A percentile compares a stretch with the other conserved stretches of the same genome.
Evolutionary conservation across 495 filamentous ascomycete species (phyloP).

Genomic region (Xylaria cubensis): DNA sequence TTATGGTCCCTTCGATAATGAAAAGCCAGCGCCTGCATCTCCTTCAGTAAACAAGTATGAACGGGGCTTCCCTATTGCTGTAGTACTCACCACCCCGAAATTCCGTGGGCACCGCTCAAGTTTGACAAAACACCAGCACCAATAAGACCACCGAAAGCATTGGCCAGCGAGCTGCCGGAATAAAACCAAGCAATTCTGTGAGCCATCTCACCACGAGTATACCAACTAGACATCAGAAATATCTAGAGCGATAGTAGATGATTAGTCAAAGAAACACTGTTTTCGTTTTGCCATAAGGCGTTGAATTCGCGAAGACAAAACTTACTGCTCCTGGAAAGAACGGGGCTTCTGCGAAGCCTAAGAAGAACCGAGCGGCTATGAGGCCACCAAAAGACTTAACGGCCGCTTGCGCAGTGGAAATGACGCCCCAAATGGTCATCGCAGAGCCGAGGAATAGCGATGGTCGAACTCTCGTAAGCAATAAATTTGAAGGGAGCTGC

Average conservation of each 20-base stretch:
- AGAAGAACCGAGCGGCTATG: slow-evolving; percentile 65
- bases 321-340: slow-evolving; percentile 56
- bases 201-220: slow-evolving; percentile 56
- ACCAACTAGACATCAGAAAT: slow-evolving; percentile 60
- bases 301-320: not conserved
- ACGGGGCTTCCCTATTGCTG: not conserved
- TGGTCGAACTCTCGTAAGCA: slow-evolving; percentile 51
- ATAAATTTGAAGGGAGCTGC: slow-evolving; percentile 63
- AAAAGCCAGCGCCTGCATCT: slow-evolving; percentile 42
- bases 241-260: slow-evolving; percentile 3
- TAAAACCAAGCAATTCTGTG: slow-evolving; percentile 65
- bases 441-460: slow-evolving; percentile 54
- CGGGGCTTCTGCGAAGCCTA: slow-evolving; percentile 66
- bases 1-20: slow-evolving; percentile 52
- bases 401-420: slow-evolving; percentile 63
- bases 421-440: slow-evolving; percentile 68
- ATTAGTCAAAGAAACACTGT: not conserved
- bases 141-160: slow-evolving; percentile 65
- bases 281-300: not conserved
- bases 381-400: slow-evolving; percentile 61
- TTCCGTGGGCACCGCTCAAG: slow-evolving; percentile 46
- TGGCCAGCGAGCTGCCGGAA: slow-evolving; percentile 61
- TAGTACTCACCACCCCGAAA: slow-evolving; percentile 47
- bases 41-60: not conserved
- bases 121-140: slow-evolving; percentile 58